A percentile compares a stretch with the other conserved stretches of the same genome.
Evolutionary conservation across 768 basidiomycete species (phyloP).

Genomic region (Fomitopsis pulvina): DNA sequence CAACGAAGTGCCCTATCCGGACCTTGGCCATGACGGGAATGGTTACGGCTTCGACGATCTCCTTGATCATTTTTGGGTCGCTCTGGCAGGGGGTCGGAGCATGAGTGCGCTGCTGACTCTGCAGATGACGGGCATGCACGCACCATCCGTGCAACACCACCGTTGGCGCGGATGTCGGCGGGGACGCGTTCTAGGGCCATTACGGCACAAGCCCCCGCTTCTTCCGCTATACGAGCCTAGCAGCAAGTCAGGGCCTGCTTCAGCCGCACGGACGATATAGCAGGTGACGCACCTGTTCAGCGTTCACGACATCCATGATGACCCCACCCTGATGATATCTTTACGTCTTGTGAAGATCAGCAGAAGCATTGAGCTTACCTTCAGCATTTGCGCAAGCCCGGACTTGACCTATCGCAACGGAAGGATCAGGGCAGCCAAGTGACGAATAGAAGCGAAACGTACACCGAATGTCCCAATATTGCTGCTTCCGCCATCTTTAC

Average conservation of each 20-base stretch:
- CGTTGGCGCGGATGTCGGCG: constrained; percentile 86
- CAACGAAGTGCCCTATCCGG: constrained; percentile 96
- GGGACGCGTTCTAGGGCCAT: constrained; percentile 97
- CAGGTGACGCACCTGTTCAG: constrained; percentile 46
- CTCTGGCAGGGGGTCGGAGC: constrained; percentile 40
- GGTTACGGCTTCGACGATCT: constrained; percentile 90
- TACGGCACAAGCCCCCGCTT: constrained; percentile 95
- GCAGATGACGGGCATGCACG: not conserved
- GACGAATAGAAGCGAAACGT: constrained; percentile 13
- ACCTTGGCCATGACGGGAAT: constrained; percentile 97
- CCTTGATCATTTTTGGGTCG: constrained; percentile 94
- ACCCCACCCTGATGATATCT: constrained; percentile 57
- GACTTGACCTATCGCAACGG: constrained; percentile 66
- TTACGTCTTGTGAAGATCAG: not conserved
- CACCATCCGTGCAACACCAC: constrained; percentile 96
- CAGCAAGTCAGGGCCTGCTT: constrained; percentile 5
- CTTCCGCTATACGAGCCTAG: constrained; percentile 93
- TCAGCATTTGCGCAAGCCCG: constrained; percentile 95
- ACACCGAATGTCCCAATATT: constrained; percentile 72
- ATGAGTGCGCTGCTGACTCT: not conserved
- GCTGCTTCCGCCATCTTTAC: constrained; percentile 45
- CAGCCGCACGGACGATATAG: constrained; percentile 11
- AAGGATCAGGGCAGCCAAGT: not conserved
- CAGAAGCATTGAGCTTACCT: constrained; percentile 39
- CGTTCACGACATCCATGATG: constrained; percentile 94